Evolutionary conservation across 345 rosid species (phyloP).

Genomic region (Dipteronia dyeriana): DNA sequence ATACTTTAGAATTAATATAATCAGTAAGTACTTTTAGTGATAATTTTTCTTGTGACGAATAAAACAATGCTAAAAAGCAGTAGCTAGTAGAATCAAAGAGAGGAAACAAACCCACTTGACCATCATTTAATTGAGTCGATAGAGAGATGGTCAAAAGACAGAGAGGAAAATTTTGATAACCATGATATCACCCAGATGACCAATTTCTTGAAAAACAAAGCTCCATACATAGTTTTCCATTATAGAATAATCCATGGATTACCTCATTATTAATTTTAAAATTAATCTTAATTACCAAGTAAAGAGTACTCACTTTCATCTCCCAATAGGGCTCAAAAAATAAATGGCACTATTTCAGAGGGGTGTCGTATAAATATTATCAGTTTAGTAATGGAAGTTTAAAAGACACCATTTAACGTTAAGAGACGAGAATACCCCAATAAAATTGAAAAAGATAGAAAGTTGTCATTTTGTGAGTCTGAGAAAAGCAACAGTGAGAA

Average conservation of each 20-base stretch:
- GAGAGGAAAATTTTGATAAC: neutral
- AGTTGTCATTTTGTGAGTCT: too few species aligned
- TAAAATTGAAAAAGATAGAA: too few species aligned
- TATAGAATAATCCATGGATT: neutral
- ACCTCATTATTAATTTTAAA: neutral
- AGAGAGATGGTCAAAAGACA: neutral
- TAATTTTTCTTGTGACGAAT: neutral
- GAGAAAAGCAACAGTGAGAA: too few species aligned
- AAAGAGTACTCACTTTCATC: too few species aligned
- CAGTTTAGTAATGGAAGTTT: too few species aligned
- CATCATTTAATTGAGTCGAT: neutral
- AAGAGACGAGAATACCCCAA: too few species aligned
- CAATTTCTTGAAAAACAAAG: conserved; percentile 9
- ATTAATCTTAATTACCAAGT: neutral
- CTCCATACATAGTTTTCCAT: neutral
- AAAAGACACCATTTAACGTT: too few species aligned
- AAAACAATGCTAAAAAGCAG: neutral
- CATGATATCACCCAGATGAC: conserved; percentile 6
- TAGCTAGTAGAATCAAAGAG: neutral
- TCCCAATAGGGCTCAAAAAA: too few species aligned
- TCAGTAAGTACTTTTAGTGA: neutral
- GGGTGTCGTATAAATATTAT: too few species aligned
- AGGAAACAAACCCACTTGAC: too few species aligned
- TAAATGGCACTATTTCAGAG: too few species aligned
- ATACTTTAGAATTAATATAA: neutral